phyloP scores from a whole-genome alignment of 768 basidiomycete species.

The Mycena metata region DNA sequence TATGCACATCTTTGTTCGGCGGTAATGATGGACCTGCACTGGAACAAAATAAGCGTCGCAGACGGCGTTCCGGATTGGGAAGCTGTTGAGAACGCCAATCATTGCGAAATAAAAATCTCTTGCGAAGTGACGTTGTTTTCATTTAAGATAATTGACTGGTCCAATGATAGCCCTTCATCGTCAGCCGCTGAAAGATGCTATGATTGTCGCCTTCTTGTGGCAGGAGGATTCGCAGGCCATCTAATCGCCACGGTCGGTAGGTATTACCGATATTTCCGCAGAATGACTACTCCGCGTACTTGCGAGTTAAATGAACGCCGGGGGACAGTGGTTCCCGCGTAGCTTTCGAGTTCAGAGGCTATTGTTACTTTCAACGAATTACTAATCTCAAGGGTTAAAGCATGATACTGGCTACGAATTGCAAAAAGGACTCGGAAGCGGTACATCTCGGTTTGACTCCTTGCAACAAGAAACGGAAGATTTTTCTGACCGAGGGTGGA shows the following conservation, averaged over 20 bases:
- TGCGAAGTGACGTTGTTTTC: slow-evolving; percentile 26
- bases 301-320: slow-evolving; percentile 22
- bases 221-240: slow-evolving; percentile 1
- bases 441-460: slow-evolving; percentile 20
- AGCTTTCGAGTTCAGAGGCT: slow-evolving; percentile 9
- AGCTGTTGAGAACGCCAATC: slow-evolving; percentile 43
- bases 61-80: slow-evolving; percentile 15
- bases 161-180: slow-evolving; percentile 24
- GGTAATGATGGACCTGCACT: slow-evolving; percentile 30
- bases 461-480: slow-evolving; percentile 26
- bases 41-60: slow-evolving; percentile 21
- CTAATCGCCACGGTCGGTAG: slow-evolving; percentile 15
- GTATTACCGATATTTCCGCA: slow-evolving; percentile 22
- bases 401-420: slow-evolving; percentile 8
- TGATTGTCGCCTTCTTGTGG: slow-evolving; percentile 23
- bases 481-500: slow-evolving; percentile 19
- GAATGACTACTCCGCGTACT: background rate
- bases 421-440: slow-evolving; percentile 16
- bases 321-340: slow-evolving; percentile 26
- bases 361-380: slow-evolving; percentile 12
- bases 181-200: background rate
- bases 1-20: slow-evolving; percentile 28
- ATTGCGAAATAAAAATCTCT: slow-evolving; percentile 27
- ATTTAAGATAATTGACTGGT: slow-evolving; percentile 26
- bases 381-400: slow-evolving; percentile 17